These are phyloP conservation scores for Fusarium piperis DNA, from an alignment of 2,329 filamentous ascomycete species.

Conservation along the genomic window DNA sequence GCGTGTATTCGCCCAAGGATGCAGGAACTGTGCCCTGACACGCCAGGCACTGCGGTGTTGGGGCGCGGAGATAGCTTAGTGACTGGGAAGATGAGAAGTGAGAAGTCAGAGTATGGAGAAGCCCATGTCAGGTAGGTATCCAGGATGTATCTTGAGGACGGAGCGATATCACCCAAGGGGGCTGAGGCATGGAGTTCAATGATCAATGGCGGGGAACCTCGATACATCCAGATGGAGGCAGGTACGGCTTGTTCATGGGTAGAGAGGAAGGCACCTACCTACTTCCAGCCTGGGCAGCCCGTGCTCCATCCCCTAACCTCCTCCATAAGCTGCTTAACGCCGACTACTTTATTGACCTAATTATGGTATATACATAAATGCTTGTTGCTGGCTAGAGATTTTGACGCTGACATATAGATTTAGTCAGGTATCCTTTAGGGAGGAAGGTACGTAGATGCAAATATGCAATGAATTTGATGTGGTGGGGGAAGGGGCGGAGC, in stretches of 20 bases:
- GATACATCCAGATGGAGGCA: background rate
- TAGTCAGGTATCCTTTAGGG: background rate
- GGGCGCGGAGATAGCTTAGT: constrained; percentile 12
- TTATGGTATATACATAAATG: background rate
- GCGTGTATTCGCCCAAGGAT: constrained; percentile 30
- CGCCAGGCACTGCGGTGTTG: constrained; percentile 15
- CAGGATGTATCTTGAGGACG: constrained; percentile 9
- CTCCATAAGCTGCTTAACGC: background rate
- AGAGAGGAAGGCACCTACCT: background rate
- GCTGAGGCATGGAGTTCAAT: constrained; percentile 9
- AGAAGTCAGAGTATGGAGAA: constrained; percentile 19
- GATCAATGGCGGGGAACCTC: constrained; percentile 6
- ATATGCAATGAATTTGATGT: background rate
- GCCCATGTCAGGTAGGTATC: constrained; percentile 3
- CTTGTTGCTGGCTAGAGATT: background rate
- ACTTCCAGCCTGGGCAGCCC: background rate
- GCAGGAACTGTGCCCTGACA: constrained; percentile 41
- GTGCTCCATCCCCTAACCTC: background rate
- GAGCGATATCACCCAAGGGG: constrained; percentile 32
- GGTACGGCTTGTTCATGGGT: background rate
- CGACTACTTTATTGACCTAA: background rate
- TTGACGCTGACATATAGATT: background rate
- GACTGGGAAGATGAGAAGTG: constrained; percentile 5
- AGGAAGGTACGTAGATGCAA: constrained; percentile 14
- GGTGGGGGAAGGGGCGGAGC: background rate